Evolutionary conservation across 2,329 filamentous ascomycete species (phyloP).

Genomic region (Colletotrichum tropicicola): DNA sequence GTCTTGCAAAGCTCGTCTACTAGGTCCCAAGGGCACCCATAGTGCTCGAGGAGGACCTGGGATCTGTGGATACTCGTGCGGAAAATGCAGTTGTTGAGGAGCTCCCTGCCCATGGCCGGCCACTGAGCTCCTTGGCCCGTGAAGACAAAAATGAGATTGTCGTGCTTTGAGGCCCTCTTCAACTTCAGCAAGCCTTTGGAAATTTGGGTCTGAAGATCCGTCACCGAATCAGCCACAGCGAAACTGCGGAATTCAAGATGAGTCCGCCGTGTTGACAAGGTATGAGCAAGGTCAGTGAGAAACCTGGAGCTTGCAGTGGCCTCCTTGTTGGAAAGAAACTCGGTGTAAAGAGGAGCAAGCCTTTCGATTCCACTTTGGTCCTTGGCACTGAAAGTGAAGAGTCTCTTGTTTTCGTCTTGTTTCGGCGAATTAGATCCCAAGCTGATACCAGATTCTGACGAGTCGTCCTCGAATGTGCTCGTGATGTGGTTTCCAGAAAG

Average conservation of each 20-base stretch:
- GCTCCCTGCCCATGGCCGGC: slow-evolving; percentile 41
- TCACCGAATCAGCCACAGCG: neutral
- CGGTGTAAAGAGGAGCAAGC: neutral
- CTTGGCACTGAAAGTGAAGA: slow-evolving; percentile 4
- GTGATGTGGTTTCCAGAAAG: neutral
- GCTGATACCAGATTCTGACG: neutral
- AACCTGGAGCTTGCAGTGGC: neutral
- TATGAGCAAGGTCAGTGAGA: neutral
- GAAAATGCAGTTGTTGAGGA: slow-evolving; percentile 33
- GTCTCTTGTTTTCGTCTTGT: neutral
- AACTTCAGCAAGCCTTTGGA: neutral
- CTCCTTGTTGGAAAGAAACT: neutral
- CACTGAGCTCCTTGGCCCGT: slow-evolving; percentile 49
- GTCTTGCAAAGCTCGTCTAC: neutral
- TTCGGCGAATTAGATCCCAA: neutral
- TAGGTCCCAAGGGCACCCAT: slow-evolving; percentile 9
- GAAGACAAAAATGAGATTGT: slow-evolving; percentile 38
- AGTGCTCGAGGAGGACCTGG: neutral
- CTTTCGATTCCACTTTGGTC: slow-evolving; percentile 4
- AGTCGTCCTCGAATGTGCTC: neutral
- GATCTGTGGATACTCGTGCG: slow-evolving; percentile 3
- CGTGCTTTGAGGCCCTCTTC: neutral
- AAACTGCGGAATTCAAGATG: slow-evolving; percentile 3
- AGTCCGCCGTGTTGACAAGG: neutral
- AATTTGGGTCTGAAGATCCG: neutral